Base-by-base conservation (phyloP, 257 asterid genomes). In the Solanum dulcamara region DNA sequence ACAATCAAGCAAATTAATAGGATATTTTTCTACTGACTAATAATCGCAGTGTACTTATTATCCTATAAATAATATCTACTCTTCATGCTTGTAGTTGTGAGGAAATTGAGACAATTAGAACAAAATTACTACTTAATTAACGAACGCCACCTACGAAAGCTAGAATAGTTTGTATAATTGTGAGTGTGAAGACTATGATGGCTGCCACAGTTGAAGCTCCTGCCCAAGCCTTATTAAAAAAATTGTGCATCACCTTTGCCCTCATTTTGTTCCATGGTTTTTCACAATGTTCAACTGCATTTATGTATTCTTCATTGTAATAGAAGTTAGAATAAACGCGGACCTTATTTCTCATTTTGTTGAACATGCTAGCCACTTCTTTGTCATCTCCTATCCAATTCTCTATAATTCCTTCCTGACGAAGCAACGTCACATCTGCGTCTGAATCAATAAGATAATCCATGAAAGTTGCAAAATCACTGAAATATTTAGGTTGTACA, bases 331-430 rank as follows among this genome's bases (percentile, higher is more conserved):
- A 9, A 4, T 72, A 18, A 6, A 13, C 11, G 1, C 0, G 0
- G 7, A 85, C 81, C 9, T 33, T 18, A 0, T 46, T 51, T 4
- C 86, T 62, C 2, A 85, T 83, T 62, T 81, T 85, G 86, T 62
- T 87, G 42, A 81, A 87, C 33, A 85, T 7, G 35, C 3, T 32
- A 35, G 84, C 75, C 40, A 85, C 89, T 38, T 55, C 67, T 33
- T 50, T 79, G 62, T 87, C 60, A 18, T 81, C 81, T 12, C 84
- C 89, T 17, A 87, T 20, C 22, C 40, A n/a, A 20, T 87, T 87
- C 48, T 22, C 46, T 32, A 85, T 71, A 17, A 87, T 87, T 35
- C 81, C 82, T 8, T 42, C 33, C 0, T 4, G 62, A 1, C 86
- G 59, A 38, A 87, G 89, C 24, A 87, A 57, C 14, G 6, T 80